Evolutionary conservation across 495 filamentous ascomycete species (phyloP).

Genomic region (Talaromyces trachyspermus): DNA sequence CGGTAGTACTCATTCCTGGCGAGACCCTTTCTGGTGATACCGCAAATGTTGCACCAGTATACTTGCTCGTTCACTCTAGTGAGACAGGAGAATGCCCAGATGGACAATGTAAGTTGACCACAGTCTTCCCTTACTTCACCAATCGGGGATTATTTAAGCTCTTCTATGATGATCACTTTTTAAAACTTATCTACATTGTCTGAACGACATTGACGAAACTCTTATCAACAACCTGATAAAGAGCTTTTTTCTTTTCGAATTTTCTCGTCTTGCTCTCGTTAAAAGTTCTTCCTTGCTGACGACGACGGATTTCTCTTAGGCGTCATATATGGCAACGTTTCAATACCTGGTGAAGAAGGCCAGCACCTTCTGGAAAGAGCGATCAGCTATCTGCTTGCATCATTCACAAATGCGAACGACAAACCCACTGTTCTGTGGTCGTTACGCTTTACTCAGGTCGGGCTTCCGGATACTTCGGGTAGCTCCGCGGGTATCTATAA

Average conservation of each 20-base stretch:
- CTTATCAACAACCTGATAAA: slow-evolving; percentile 80
- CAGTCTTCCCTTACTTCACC: slow-evolving; percentile 13
- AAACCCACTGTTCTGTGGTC: slow-evolving; percentile 48
- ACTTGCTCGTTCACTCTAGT: slow-evolving; percentile 71
- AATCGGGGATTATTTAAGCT: slow-evolving; percentile 6
- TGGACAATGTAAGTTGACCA: slow-evolving; percentile 72
- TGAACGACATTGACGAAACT: slow-evolving; percentile 73
- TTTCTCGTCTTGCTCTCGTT: too few species aligned
- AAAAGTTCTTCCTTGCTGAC: too few species aligned
- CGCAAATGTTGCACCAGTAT: slow-evolving; percentile 48
- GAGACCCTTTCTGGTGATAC: slow-evolving; percentile 29
- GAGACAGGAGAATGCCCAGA: slow-evolving; percentile 83
- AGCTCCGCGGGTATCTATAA: slow-evolving; percentile 12
- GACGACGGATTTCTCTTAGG: slow-evolving; percentile 37
- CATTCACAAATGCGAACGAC: slow-evolving; percentile 21
- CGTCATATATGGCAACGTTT: slow-evolving; percentile 58
- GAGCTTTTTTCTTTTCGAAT: slow-evolving; percentile 25
- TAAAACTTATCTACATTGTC: slow-evolving; percentile 99
- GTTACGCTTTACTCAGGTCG: slow-evolving; percentile 53
- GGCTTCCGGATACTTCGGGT: slow-evolving; percentile 16
- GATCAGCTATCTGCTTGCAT: slow-evolving; percentile 44
- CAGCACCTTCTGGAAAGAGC: slow-evolving; percentile 44
- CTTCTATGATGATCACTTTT: slow-evolving; percentile 63
- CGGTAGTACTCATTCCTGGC: slow-evolving; percentile 63
- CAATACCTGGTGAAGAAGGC: slow-evolving; percentile 27